phyloP scores from a whole-genome alignment of 768 basidiomycete species.

The Russula dissimulans region DNA sequence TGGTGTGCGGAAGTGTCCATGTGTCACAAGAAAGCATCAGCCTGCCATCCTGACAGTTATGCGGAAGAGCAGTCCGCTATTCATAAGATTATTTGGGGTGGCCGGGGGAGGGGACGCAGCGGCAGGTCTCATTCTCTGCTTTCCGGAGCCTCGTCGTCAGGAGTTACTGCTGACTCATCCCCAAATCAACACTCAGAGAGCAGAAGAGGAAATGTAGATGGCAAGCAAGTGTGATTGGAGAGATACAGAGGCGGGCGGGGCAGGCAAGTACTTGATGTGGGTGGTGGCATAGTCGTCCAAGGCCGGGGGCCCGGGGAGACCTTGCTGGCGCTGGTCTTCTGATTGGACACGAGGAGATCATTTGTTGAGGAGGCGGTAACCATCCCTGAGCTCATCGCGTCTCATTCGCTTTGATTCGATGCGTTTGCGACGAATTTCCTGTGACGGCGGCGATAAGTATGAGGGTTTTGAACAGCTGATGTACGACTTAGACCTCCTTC shows the following conservation, averaged over 20 bases:
- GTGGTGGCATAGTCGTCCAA: conserved; percentile 73
- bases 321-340: conserved; percentile 73
- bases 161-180: conserved; percentile 66
- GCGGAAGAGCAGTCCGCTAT: conserved; percentile 17
- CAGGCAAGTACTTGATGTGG: conserved; percentile 61
- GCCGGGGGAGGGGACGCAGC: neutral
- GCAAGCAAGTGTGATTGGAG: no score
- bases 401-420: conserved; percentile 91
- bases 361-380: conserved; percentile 84
- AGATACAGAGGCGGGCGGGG: no score
- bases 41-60: conserved; percentile 20
- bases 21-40: conserved; percentile 17
- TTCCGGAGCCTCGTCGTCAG: conserved; percentile 61
- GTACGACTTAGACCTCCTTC: conserved; percentile 43
- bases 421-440: conserved; percentile 85
- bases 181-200: conserved; percentile 29
- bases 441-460: conserved; percentile 43
- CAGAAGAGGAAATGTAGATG: no score
- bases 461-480: conserved; percentile 1
- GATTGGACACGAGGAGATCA: conserved; percentile 79
- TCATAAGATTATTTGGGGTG: conserved; percentile 17
- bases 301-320: no score
- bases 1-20: conserved; percentile 18
- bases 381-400: conserved; percentile 87
- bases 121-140: conserved; percentile 62